Base-by-base conservation (phyloP, 179 eudicot species). In the Camellia oleifera region DNA sequence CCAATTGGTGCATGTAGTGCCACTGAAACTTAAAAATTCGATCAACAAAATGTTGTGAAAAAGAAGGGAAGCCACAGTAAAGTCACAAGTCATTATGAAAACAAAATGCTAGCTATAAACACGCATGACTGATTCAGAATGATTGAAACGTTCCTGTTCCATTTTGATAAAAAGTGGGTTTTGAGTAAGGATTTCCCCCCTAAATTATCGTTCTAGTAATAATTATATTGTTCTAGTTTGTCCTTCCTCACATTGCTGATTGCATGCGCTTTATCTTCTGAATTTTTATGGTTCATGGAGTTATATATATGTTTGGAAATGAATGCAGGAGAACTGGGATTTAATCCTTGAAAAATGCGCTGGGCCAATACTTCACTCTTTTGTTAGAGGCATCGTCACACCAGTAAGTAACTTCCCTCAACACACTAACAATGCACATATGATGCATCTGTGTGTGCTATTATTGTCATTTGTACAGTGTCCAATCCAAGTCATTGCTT, bases 301-400 rank as follows among this genome's bases (percentile, higher is more conserved):
- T 61, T 32, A 32, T 4, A 42, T 50, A 4, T 8, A 72, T 63
- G 48, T 63, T 80, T 64, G 52, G 44, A 52, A 53, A 50, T 65
- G 50, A 70, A 53, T 79, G 72, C 81, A 80, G 85, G 86, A 85
- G 73, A 84, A 82, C 69, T 82, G 83, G 88, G 86, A 57, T 57
- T 32, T 45, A 32, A 74, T 78, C 40, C 3, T 78, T 11, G 32
- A 58, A 67, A 78, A 71, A 74, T 69, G 69, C 32, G 18, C 68
- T 65, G 80, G 66, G 68, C 17, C 81, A 76, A 48, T 78, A 57
- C 73, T 86, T 54, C 79, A 81, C 72, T 20, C 1, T 65, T 88
- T 82, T 69, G 56, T 86, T 66, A 74, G 75, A 72, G 76, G 61
- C 74, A 78, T 83, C 3, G 62, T 82, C 14, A 26, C 11, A 74